Percentiles rank a stretch among this genome's conserved stretches.
Evolutionary conservation across 495 filamentous ascomycete species (phyloP).

Genomic region (Xylaria intraflava): DNA sequence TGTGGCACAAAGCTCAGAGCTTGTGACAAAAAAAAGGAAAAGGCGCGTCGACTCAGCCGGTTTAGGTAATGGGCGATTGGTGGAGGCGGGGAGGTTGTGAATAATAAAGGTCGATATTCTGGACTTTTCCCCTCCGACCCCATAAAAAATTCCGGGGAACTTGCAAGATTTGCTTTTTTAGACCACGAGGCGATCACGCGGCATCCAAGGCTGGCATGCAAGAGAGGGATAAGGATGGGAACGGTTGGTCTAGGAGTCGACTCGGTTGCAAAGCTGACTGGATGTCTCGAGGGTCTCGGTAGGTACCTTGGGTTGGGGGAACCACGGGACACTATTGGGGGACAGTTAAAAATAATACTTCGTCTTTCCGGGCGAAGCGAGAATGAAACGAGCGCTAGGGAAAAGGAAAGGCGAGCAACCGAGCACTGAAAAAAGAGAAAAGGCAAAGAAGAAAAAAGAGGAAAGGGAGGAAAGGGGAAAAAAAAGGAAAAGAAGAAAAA

Average conservation of each 20-base stretch:
- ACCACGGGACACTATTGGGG: slow-evolving; percentile 11
- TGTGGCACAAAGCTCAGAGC: not conserved
- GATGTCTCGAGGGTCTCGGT: slow-evolving; percentile 8
- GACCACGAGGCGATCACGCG: slow-evolving; percentile 1
- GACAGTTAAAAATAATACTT: slow-evolving; percentile 9
- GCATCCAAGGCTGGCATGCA: slow-evolving; percentile 5
- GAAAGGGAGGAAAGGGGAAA: not conserved
- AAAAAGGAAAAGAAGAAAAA: not conserved
- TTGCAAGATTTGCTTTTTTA: slow-evolving; percentile 3
- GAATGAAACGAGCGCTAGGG: not conserved
- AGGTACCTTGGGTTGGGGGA: slow-evolving; percentile 6
- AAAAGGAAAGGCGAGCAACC: not conserved
- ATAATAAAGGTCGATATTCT: not conserved
- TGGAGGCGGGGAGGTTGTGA: not conserved
- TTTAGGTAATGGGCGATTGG: slow-evolving; percentile 1
- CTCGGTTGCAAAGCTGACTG: slow-evolving; percentile 10
- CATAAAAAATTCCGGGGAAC: slow-evolving; percentile 11
- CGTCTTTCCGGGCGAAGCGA: not conserved
- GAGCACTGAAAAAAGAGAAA: not conserved
- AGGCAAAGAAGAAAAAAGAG: not conserved
- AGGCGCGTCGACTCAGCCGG: not conserved
- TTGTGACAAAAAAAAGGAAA: not conserved
- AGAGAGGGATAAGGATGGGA: slow-evolving; percentile 3
- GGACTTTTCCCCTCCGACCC: slow-evolving; percentile 2
- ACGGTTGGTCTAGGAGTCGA: slow-evolving; percentile 11